Evolutionary conservation across 139 green algal genomes (phyloP).

Genomic region (Volvox africanus): DNA sequence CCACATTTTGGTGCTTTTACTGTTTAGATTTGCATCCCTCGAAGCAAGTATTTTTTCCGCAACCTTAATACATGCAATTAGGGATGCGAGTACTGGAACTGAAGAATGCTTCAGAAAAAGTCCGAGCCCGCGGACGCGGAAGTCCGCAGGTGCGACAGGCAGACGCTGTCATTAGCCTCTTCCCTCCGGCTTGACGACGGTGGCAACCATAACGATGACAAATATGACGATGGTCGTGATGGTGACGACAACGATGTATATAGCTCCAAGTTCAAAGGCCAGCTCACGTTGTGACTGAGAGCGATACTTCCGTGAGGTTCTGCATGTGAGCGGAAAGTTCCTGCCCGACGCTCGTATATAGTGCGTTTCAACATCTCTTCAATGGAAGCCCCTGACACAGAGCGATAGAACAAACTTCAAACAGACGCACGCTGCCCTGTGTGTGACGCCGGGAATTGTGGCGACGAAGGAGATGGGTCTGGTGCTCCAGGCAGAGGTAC

Average conservation of each 20-base stretch:
- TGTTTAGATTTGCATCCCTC: too few species aligned
- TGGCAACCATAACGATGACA: neutral
- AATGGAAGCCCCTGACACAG: neutral
- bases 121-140: neutral
- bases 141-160: neutral
- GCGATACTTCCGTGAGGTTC: neutral
- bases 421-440: neutral
- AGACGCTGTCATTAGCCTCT: neutral
- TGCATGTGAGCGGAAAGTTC: neutral
- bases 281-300: neutral
- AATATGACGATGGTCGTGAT: neutral
- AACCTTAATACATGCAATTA: too few species aligned
- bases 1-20: neutral
- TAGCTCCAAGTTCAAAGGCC: neutral
- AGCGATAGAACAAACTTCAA: neutral
- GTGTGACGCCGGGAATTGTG: neutral
- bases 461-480: constrained; percentile 59
- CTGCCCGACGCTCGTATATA: neutral
- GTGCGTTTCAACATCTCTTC: neutral
- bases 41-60: too few species aligned
- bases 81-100: too few species aligned
- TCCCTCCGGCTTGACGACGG: too few species aligned
- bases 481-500: constrained; percentile 44
- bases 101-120: too few species aligned
- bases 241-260: constrained; percentile 19